phyloP scores from a whole-genome alignment of 2,329 filamentous ascomycete species.

The Scortechinia acanthostroma region DNA sequence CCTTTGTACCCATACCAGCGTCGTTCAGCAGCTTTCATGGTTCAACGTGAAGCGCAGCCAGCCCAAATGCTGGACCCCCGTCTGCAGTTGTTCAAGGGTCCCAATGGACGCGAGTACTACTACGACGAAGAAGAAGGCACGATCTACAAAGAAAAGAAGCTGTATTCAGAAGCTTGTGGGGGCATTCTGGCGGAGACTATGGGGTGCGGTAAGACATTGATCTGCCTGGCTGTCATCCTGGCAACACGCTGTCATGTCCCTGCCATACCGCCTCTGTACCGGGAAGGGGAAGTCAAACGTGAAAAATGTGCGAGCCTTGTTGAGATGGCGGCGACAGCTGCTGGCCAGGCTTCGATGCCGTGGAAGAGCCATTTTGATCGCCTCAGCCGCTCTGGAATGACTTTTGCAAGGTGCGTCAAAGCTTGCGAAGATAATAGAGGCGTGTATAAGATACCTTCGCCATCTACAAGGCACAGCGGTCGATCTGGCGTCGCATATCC shows the following conservation, averaged over 20 bases:
- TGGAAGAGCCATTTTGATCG: conserved; percentile 17
- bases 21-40: conserved; percentile 53
- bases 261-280: conserved; percentile 31
- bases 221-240: conserved; percentile 46
- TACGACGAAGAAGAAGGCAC: conserved; percentile 43
- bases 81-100: conserved; percentile 36
- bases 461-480: background rate
- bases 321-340: conserved; percentile 43
- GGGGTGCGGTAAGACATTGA: conserved; percentile 52
- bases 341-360: conserved; percentile 41
- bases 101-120: conserved; percentile 41
- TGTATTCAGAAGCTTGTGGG: conserved; percentile 48
- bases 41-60: conserved; percentile 48
- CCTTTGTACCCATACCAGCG: conserved; percentile 53
- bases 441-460: background rate
- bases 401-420: background rate
- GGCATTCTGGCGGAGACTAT: conserved; percentile 47
- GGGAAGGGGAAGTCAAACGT: conserved; percentile 8
- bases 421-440: background rate
- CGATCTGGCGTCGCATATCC: conserved; percentile 8
- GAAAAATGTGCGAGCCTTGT: conserved; percentile 36
- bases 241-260: conserved; percentile 51
- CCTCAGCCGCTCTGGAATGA: background rate
- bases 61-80: conserved; percentile 46
- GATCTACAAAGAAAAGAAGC: conserved; percentile 39